Percentiles rank a stretch among this genome's conserved stretches.
phyloP scores from a whole-genome alignment of 371 early-diverging fungal species.

The Amoeboaphelidium protococcarum region DNA sequence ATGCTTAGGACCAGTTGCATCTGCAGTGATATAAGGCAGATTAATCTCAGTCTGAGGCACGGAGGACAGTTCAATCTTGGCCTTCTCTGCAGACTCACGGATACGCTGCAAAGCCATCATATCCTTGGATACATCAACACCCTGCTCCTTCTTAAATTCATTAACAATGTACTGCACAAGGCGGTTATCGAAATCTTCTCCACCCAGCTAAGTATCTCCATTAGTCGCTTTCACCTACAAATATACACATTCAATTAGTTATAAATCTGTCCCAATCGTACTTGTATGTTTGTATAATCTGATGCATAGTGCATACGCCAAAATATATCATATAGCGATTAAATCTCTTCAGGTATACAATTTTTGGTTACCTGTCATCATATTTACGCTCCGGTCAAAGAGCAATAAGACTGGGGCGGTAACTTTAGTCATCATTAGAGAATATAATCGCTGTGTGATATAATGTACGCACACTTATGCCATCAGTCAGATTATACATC shows the following conservation, averaged over 20 bases:
- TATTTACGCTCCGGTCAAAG: no score
- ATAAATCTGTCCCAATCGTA: no score
- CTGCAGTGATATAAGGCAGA: constrained; percentile 81
- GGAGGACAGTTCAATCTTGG: constrained; percentile 90
- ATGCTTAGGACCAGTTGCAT: constrained; percentile 80
- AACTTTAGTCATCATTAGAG: no score
- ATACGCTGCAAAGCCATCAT: constrained; percentile 83
- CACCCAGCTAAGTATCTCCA: constrained; percentile 93
- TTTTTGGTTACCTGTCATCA: no score
- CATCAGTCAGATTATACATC: no score
- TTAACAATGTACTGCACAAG: constrained; percentile 53
- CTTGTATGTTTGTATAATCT: no score
- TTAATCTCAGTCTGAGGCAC: constrained; percentile 79
- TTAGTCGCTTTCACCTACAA: constrained; percentile 63
- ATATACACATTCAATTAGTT: no score
- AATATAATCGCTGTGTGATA: no score
- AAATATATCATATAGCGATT: no score
- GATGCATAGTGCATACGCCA: no score
- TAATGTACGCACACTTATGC: no score
- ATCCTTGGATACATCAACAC: constrained; percentile 41
- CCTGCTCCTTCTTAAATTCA: constrained; percentile 56
- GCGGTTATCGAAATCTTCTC: constrained; percentile 92
- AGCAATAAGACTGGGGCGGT: background rate
- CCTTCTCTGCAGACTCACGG: constrained; percentile 90
- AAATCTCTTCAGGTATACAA: no score